Evolutionary conservation across 163 green algal species (phyloP), one percentile per base, ranked within the genome.

Genomic region (Prototheca wickerhamii): DNA sequence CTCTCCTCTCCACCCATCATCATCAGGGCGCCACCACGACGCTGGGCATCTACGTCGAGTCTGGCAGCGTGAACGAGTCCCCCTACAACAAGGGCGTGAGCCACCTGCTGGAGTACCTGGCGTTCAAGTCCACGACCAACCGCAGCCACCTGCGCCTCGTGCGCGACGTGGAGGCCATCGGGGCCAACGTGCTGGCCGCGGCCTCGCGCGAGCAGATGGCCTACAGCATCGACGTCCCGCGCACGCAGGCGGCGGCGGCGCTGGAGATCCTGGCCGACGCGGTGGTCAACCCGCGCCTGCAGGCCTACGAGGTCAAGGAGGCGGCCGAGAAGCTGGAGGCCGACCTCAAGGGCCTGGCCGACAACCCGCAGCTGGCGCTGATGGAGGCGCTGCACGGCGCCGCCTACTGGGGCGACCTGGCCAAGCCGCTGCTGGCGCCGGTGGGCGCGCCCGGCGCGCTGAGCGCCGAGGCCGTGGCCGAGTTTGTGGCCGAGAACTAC

Each of bases 31-130:
- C 90, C 10, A 93, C 87, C 34, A 76, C 87, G 18, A 95, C 85
- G 25, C 64, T 97, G n/a, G 91, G 91, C 43, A 55, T 96, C 6
- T 98, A 95, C 73, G 77, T 96, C 10, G 84, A 96, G 68, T 75
- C 73, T 12, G 91, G 91, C 31, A 91, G 78, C 78, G 86, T 94
- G 49, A 90, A 95, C 46, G 91, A 98, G 77, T 85, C 68, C 21
- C 46, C 71, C 15, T 33, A 58, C 25, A 82, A 71, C 56, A 83
- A 76, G 55, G 84, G 92, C 21, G 76, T 72, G 1, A 91, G 84
- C 8, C 89, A 96, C 55, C 59, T 97, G 64, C 69, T 98, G 50
- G 92, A 98, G 74, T 92, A 91, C 65, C 84, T 97, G 72, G 89
- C 90, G 10, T 98, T 96, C 70, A 96, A 94, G 66, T 74, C 79